phyloP scores from a whole-genome alignment of 768 basidiomycete genomes.

The Termitomyces sp. region DNA sequence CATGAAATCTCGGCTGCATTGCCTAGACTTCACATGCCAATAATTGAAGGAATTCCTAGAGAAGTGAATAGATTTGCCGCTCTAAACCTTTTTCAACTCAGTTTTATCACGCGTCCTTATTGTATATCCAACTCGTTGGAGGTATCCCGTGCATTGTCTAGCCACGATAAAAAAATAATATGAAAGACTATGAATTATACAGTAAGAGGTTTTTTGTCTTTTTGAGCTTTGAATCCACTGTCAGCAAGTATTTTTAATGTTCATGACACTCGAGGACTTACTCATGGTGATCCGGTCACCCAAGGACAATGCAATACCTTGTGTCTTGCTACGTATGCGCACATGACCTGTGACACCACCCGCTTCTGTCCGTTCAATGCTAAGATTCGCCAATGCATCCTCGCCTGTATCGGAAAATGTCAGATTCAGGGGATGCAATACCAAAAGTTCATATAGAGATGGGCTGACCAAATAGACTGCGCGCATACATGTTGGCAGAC shows the following conservation, averaged over 20 bases:
- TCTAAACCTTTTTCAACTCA: not conserved
- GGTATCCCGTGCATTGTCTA: slow-evolving; percentile 5
- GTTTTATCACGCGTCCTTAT: not conserved
- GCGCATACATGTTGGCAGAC: slow-evolving; percentile 94
- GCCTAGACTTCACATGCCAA: not conserved
- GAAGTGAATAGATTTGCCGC: no score
- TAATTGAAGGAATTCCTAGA: not conserved
- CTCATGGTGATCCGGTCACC: slow-evolving; percentile 84
- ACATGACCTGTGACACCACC: slow-evolving; percentile 90
- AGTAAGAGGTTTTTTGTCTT: slow-evolving; percentile 31
- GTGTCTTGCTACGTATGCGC: slow-evolving; percentile 94
- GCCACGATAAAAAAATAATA: slow-evolving; percentile 2
- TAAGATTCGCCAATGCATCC: slow-evolving; percentile 93
- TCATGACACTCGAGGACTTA: slow-evolving; percentile 18
- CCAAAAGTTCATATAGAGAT: not conserved
- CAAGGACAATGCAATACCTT: slow-evolving; percentile 91
- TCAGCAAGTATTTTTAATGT: not conserved
- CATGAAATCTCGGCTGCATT: not conserved
- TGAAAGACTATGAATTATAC: slow-evolving; percentile 19
- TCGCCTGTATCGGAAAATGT: slow-evolving; percentile 53
- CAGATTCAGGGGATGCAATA: not conserved
- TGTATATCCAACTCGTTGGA: not conserved
- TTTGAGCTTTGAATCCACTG: slow-evolving; percentile 27
- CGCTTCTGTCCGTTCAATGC: slow-evolving; percentile 79
- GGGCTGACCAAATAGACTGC: slow-evolving; percentile 82